A percentile compares a stretch with the other conserved stretches of the same genome.
Conservation (phyloP, 2,329 filamentous ascomycete genomes). For the Ustulina deusta region DNA sequence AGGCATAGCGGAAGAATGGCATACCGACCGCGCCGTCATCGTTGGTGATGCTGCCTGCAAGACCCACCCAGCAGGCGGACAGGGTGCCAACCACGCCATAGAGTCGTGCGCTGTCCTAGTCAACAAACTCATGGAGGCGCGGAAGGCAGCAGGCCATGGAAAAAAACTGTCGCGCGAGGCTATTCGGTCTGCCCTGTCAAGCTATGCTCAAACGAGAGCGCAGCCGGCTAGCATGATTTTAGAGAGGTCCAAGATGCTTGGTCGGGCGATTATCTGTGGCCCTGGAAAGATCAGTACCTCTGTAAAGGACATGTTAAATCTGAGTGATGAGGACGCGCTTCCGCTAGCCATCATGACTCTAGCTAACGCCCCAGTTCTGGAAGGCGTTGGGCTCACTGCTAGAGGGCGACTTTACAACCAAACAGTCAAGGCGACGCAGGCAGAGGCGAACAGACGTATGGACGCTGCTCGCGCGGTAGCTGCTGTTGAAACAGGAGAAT, state of each 20-base stretch:
- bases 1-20: constrained; percentile 10
- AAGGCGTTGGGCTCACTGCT: constrained; percentile 12
- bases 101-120: too few relatives aligned
- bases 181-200: constrained; percentile 9
- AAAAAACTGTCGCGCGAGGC: constrained; percentile 11
- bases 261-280: constrained; percentile 9
- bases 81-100: constrained; percentile 15
- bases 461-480: neutral
- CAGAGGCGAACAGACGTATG: constrained; percentile 7
- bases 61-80: constrained; percentile 4
- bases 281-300: neutral
- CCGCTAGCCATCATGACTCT: neutral
- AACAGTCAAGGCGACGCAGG: constrained; percentile 10
- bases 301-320: constrained; percentile 1
- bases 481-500: neutral
- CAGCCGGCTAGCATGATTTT: constrained; percentile 16
- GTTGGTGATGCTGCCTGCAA: constrained; percentile 20
- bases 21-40: constrained; percentile 8
- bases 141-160: neutral
- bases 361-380: constrained; percentile 4
- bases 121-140: constrained; percentile 12
- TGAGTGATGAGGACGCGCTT: constrained; percentile 15
- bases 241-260: constrained; percentile 10
- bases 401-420: constrained; percentile 5
- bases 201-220: constrained; percentile 12